phyloP scores from a whole-genome alignment of 345 rosid species.

The Eucalyptus regnans region DNA sequence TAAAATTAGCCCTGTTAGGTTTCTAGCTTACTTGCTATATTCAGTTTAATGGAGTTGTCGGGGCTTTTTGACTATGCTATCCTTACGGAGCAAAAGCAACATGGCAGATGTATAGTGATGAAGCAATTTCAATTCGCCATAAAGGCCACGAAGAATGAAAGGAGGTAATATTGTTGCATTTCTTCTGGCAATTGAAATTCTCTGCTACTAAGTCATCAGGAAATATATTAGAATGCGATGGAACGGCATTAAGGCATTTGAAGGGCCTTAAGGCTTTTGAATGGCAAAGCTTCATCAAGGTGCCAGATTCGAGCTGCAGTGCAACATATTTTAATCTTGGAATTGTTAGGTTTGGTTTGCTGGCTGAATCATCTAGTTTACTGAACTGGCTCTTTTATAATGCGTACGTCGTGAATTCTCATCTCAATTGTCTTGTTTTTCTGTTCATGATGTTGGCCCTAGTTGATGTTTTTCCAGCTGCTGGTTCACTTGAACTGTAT shows the following conservation, averaged over 20 bases:
- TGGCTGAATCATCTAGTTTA: background rate
- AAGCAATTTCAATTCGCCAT: background rate
- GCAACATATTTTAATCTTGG: background rate
- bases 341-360: background rate
- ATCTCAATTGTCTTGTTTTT: background rate
- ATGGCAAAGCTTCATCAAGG: background rate
- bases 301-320: background rate
- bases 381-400: background rate
- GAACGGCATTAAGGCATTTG: background rate
- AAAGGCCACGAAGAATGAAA: background rate
- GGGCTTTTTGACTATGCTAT: background rate
- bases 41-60: background rate
- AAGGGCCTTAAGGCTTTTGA: background rate
- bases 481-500: background rate
- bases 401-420: background rate
- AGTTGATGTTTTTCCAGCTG: background rate
- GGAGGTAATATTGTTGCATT: background rate
- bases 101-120: background rate
- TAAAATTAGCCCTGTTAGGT: background rate
- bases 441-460: background rate
- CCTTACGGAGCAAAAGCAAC: background rate
- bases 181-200: background rate
- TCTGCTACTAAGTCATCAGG: background rate
- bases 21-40: background rate
- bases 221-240: background rate